A percentile compares a stretch with the other conserved stretches of the same genome.
Conservation (phyloP, 2,329 filamentous ascomycete genomes). For the Fusarium oxysporum region DNA sequence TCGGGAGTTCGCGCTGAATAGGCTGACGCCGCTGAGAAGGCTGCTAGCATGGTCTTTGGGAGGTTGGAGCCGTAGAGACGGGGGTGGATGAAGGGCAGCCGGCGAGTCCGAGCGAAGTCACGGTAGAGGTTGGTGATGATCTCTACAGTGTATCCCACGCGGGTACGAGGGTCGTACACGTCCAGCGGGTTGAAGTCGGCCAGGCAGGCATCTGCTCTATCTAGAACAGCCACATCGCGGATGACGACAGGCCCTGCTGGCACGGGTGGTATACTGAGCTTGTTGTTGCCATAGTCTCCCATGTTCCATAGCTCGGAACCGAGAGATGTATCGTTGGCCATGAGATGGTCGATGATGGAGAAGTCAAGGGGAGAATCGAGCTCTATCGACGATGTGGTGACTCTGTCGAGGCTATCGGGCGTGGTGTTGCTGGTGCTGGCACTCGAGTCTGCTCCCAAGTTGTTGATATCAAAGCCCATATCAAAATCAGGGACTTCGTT, state of each 20-base stretch:
- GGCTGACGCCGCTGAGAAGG: conserved; percentile 54
- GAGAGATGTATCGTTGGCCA: conserved; percentile 41
- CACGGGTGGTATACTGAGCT: conserved; percentile 48
- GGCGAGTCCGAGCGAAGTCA: conserved; percentile 51
- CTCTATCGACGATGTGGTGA: conserved; percentile 37
- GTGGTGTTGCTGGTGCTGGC: conserved; percentile 28
- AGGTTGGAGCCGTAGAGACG: conserved; percentile 55
- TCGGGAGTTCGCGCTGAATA: conserved; percentile 53
- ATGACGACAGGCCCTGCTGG: conserved; percentile 40
- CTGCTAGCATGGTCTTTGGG: conserved; percentile 54
- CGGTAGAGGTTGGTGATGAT: conserved; percentile 49
- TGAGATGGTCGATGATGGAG: conserved; percentile 51
- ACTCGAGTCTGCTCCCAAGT: conserved; percentile 47
- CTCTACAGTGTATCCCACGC: conserved; percentile 52
- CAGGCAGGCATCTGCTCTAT: conserved; percentile 35
- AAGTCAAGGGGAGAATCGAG: conserved; percentile 49
- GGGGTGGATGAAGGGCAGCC: conserved; percentile 57
- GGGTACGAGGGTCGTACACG: conserved; percentile 52
- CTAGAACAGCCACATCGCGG: conserved; percentile 48
- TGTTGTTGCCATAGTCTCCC: conserved; percentile 42
- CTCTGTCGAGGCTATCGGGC: conserved; percentile 47
- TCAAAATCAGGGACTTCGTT: conserved; percentile 51
- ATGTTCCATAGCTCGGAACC: conserved; percentile 46
- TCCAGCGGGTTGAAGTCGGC: conserved; percentile 47
- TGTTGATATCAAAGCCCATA: conserved; percentile 52